phyloP scores from a whole-genome alignment of 805 yeast genomes.

The Metschnikowia dekortorum region DNA sequence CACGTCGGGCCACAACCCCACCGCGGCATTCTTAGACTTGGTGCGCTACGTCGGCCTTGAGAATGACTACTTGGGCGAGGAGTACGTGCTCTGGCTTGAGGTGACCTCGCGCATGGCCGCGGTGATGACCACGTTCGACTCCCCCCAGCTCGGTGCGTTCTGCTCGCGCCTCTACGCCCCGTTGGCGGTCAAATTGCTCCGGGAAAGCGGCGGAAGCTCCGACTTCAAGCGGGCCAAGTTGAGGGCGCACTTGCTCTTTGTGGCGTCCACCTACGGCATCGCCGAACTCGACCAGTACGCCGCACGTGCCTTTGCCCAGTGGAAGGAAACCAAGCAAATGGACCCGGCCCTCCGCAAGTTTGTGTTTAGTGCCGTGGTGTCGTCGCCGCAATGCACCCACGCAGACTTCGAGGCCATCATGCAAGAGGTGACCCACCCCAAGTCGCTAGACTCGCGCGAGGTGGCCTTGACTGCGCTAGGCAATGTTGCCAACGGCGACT shows the following conservation, averaged over 20 bases:
- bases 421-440: constrained; percentile 46
- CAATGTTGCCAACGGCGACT: constrained; percentile 30
- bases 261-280: constrained; percentile 37
- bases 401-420: constrained; percentile 37
- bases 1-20: constrained; percentile 39
- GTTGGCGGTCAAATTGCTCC: constrained; percentile 25
- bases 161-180: constrained; percentile 26
- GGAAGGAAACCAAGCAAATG: constrained; percentile 23
- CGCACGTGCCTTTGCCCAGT: constrained; percentile 23
- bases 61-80: constrained; percentile 25
- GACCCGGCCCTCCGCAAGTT: constrained; percentile 44
- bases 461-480: constrained; percentile 56
- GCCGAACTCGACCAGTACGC: constrained; percentile 36
- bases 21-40: constrained; percentile 43
- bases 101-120: constrained; percentile 38
- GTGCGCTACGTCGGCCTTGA: constrained; percentile 27
- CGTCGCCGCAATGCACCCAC: constrained; percentile 30
- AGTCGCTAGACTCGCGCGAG: constrained; percentile 56
- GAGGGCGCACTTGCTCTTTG: constrained; percentile 35
- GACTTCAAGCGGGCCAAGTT: constrained; percentile 31
- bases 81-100: constrained; percentile 54
- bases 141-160: constrained; percentile 23
- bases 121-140: constrained; percentile 34
- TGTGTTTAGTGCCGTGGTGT: constrained; percentile 40
- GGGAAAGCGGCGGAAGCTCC: constrained; percentile 11